phyloP scores from a whole-genome alignment of 768 basidiomycete species.

The Pleurotus eryngii region DNA sequence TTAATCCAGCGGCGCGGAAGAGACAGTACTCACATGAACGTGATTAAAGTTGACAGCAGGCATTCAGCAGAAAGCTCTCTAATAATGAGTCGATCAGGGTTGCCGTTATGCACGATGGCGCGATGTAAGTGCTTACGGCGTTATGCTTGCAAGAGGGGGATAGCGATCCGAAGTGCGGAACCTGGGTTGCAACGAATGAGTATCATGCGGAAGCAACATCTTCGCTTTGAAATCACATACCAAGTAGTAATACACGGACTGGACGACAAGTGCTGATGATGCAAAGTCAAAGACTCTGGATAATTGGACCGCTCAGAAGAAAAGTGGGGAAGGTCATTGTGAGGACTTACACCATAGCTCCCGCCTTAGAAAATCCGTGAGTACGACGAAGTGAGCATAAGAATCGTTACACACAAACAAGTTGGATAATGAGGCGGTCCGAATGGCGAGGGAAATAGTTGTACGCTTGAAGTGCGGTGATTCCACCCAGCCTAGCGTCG shows the following conservation, averaged over 20 bases:
- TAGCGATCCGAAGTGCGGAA: conserved; percentile 41
- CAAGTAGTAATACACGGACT: conserved; percentile 44
- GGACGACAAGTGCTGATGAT: conserved; percentile 37
- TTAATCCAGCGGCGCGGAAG: neutral
- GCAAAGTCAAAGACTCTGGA: conserved; percentile 30
- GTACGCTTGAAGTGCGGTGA: conserved; percentile 38
- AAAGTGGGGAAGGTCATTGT: neutral
- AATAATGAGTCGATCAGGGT: neutral
- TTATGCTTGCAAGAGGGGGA: conserved; percentile 35
- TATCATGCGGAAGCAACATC: neutral
- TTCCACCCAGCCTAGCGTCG: conserved; percentile 31
- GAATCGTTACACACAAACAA: conserved; percentile 21
- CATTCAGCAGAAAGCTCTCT: conserved; percentile 42
- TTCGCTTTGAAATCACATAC: conserved; percentile 17
- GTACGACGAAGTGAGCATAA: neutral
- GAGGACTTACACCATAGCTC: conserved; percentile 14
- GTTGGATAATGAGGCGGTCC: conserved; percentile 25
- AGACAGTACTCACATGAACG: conserved; percentile 32
- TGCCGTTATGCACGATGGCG: neutral
- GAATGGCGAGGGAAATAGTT: conserved; percentile 31
- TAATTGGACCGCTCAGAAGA: neutral
- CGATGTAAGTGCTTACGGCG: conserved; percentile 26
- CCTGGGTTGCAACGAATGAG: conserved; percentile 19
- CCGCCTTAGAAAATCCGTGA: conserved; percentile 8
- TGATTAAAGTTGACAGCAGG: conserved; percentile 38